Base-by-base conservation (phyloP, 495 filamentous ascomycete species). In the Xylaria bambusicola region DNA sequence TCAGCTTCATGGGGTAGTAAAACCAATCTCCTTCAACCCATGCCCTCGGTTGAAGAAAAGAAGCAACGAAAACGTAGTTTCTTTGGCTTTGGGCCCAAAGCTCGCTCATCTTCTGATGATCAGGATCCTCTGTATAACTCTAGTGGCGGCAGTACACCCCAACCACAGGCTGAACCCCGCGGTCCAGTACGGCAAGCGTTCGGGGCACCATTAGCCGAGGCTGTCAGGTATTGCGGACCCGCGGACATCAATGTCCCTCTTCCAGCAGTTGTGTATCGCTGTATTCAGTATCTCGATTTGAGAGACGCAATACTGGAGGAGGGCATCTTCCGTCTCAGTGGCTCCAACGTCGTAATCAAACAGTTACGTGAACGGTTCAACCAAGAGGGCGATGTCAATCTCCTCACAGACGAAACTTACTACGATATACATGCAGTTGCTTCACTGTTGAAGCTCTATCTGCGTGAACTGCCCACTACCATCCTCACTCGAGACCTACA, bases 351-450 rank as follows among this genome's bases (percentile, higher is more conserved):
- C 52, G 88, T 96, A 35, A 94, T 98, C 75, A 97, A 94, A 70
- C 87, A 84, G 29, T 81, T 98, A 26, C 88, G 88, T 62, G 92
- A 97, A 62, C 86, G 91, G 4, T 98, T 98, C 74, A 97, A 98
- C 70, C 88, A 75, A 38, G 93, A 98, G 78, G 90, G 92, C 50
- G 94, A 98, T 69, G 86, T 98, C 61, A 92, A 96, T 69, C 83
- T 98, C 41, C 68, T 96, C 38, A 82, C 84, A 1, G 91, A 91
- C 53, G 90, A 88, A 35, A 86, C 89, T 62, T 93, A 93, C 66
- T 91, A 96, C 69, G 94, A 98, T 75, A 90, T 98, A 20, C 94
- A 98, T 73, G 94, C 94, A 10, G 89, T 98, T 8, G 95, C 95
- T 12, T 95, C 92, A 31, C 78, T 98, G 41, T 84, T 98, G 73